phyloP scores from a whole-genome alignment of 2,329 filamentous ascomycete species.

The Huntiella abstrusa region DNA sequence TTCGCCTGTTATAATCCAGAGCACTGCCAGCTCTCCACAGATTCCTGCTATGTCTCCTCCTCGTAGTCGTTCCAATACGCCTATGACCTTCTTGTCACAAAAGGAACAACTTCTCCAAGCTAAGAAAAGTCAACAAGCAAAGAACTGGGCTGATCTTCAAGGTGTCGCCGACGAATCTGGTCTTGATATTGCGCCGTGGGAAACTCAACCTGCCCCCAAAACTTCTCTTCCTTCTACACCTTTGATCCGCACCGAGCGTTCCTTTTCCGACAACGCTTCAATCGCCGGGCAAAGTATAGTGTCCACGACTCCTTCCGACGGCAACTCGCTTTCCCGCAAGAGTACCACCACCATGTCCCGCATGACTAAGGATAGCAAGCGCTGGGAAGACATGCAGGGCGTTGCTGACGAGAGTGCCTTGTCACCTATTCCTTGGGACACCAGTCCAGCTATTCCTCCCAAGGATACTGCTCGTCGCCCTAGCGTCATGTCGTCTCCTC shows the following conservation, averaged over 20 bases:
- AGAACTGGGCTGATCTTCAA: conserved; percentile 6
- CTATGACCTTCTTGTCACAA: background rate
- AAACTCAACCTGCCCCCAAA: background rate
- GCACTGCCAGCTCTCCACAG: background rate
- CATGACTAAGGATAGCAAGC: conserved; percentile 2
- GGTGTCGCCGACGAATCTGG: conserved; percentile 5
- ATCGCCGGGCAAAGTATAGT: conserved; percentile 2
- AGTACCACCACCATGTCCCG: background rate
- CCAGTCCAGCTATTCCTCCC: background rate
- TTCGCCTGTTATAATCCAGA: background rate
- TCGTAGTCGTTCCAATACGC: background rate
- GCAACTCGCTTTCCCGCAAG: background rate
- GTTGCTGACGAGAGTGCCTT: conserved; percentile 2
- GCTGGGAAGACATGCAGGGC: conserved; percentile 7
- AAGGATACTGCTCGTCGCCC: background rate
- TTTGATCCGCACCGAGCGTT: background rate
- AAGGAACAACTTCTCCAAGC: background rate
- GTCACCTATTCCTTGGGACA: conserved; percentile 4
- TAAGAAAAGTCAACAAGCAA: conserved; percentile 1
- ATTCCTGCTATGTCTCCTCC: no score
- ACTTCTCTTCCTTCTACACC: background rate
- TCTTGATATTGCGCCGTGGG: conserved; percentile 3
- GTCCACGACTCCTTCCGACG: conserved; percentile 1
- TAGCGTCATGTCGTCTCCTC: background rate
- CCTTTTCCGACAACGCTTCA: conserved; percentile 2